phyloP scores from a whole-genome alignment of 208 protist genomes.

The Porcisia hertigi region DNA sequence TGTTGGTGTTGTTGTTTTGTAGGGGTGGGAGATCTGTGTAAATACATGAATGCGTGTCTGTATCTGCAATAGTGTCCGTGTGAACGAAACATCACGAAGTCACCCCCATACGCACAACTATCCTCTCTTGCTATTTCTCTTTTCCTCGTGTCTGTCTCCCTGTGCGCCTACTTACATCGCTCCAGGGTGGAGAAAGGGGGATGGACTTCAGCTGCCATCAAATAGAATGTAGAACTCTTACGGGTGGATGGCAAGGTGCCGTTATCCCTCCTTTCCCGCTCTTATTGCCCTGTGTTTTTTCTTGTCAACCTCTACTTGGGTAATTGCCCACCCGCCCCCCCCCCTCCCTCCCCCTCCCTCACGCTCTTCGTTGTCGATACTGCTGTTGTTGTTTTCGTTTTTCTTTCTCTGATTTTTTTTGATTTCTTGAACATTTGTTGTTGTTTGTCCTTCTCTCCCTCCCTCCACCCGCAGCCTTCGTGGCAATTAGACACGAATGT shows the following conservation, averaged over 20 bases:
- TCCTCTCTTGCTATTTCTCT: too few relatives aligned
- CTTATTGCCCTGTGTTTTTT: neutral
- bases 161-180: too few relatives aligned
- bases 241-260: neutral
- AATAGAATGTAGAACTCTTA: neutral
- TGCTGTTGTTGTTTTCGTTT: neutral
- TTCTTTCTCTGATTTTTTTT: neutral
- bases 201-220: neutral
- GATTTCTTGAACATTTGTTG: neutral
- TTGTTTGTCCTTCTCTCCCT: neutral
- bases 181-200: neutral
- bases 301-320: neutral
- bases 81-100: neutral
- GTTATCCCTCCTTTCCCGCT: neutral
- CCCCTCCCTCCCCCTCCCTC: neutral
- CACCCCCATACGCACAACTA: neutral
- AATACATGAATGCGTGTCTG: neutral
- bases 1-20: neutral
- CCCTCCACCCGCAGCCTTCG: too few relatives aligned
- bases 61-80: neutral
- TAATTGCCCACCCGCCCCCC: too few relatives aligned
- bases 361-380: neutral
- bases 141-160: too few relatives aligned
- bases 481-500: too few relatives aligned
- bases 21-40: too few relatives aligned